Evolutionary conservation across 768 basidiomycete genomes (phyloP), one percentile per base, ranked within the genome.

Genomic region (Jaapia argillacea): DNA sequence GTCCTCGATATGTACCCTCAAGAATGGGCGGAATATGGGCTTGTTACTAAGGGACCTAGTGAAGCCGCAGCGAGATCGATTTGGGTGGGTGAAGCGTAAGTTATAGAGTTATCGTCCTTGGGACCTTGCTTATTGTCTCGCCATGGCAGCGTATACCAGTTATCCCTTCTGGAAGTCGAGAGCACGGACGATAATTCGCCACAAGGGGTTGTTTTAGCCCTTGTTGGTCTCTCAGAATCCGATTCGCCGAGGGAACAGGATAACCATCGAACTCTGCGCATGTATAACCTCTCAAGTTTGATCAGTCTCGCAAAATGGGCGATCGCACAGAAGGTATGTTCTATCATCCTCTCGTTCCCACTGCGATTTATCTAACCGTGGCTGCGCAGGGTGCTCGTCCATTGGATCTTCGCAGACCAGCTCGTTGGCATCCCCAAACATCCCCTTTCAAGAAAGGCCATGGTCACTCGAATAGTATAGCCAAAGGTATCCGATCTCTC

Each of bases 1-100:
- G 85, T 90, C 4, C 61, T 91, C 40, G 81, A 91, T 54, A 80
- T 87, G 76, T 85, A 80, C 54, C 87, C 88, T 1, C 70, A 77
- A 50, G 81, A 83, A 48, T 81, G 75, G 76, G 65, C 65, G 20
- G 78, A 75, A 20, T 45, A 48, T 12, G 58, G 57, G 4, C 45
- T 58, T 35, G 41, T 39, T 14, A 51, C 63, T 36, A 79, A 76
- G 50, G 81, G 79, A 4, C 85, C 87, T 3, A 72, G 74, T 33
- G 86, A 88, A 48, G 85, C 88, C 0, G 70, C 76, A 46, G 71
- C 74, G 26, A 68, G 74, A 45, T 62, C 68, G 22, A 72, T 91
- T 16, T 91, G 86, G 86, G 64, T 66, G 22, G 88, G 88, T 42
- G 87, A 90, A 63, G 73, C 77, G 85, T 85, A 50, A 52, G 74